Conservation (phyloP, 2,329 filamentous ascomycete species). For the Phyllosticta ampelicida region DNA sequence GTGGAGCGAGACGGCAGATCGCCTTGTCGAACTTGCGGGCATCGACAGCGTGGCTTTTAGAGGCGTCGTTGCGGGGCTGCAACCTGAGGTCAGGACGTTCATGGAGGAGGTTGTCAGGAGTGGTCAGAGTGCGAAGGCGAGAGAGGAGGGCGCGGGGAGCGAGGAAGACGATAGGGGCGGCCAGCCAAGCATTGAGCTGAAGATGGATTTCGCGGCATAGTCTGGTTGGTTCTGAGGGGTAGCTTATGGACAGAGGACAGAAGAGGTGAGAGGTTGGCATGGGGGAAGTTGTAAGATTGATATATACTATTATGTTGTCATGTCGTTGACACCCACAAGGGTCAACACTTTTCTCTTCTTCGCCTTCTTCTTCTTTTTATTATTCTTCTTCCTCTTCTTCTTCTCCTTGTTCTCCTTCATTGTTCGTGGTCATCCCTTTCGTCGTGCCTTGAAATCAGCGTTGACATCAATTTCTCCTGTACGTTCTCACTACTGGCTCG, state of each 20-base stretch:
- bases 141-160: slow-evolving; percentile 32
- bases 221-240: not conserved
- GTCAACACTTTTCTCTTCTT: no score
- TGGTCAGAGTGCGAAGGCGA: slow-evolving; percentile 37
- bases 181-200: slow-evolving; percentile 75
- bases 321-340: no score
- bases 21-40: slow-evolving; percentile 72
- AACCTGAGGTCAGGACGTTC: slow-evolving; percentile 57
- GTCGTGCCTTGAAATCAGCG: no score
- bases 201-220: slow-evolving; percentile 64
- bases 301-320: not conserved
- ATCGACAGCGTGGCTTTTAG: slow-evolving; percentile 64
- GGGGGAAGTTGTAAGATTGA: not conserved
- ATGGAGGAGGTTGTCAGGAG: slow-evolving; percentile 72
- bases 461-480: no score
- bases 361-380: no score
- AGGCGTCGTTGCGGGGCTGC: slow-evolving; percentile 60
- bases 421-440: no score
- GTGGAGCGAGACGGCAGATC: slow-evolving; percentile 62
- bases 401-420: no score
- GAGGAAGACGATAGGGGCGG: slow-evolving; percentile 42
- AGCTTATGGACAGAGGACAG: no score
- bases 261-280: no score
- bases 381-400: no score
- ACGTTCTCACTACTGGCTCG: no score